Base-by-base conservation (phyloP, 441 rosid species). In the Eutrema salsugineum region DNA sequence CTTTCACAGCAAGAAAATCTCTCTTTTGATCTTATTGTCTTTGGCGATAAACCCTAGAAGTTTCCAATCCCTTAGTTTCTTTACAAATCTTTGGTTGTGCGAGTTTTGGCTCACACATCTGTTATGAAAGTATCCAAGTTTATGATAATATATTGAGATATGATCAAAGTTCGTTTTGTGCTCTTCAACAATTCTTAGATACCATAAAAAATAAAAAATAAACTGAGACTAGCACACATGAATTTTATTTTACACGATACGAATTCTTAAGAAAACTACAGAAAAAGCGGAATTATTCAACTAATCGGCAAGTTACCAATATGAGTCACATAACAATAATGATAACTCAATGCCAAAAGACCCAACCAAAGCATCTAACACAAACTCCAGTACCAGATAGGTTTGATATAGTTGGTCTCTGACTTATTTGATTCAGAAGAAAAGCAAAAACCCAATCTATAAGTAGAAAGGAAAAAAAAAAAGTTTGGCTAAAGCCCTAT, bases 401-500 rank as follows among this genome's bases (percentile, higher is more conserved):
- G 48, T 68, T 68, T 68, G 14, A 54, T 17, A 54, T 17, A 30
- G 38, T 62, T 68, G 70, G 75, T 59, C 65, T 62, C 66, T 38
- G 70, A 20, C 79, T 75, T 75, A 75, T 75, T 75, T 46, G 54
- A 43, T 58, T 48, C 38, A 38, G 66, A 43, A 63, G 12, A 66
- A 58, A 57, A 12, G n/a, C 10, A 51, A 8, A 72, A 64, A 63
- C 33, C 39, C 62, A 76, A 63, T 40, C 75, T 63, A 76, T 32
- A 47, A 57, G 48, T 10, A 55, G 57, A 15, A 42, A 3, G 15
- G 11, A 43, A 22, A 28, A 39, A 1, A 40, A 11, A 55, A 58
- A 28, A 39, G 61, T 66, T 73, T 59, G 77, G 77, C 77, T 73
- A 73, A 66, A 15, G 53, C 51, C 42, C 63, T 74, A 74, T 59